Base-by-base conservation (phyloP, 2,329 filamentous ascomycete species). In the Xylariaceae sp. region DNA sequence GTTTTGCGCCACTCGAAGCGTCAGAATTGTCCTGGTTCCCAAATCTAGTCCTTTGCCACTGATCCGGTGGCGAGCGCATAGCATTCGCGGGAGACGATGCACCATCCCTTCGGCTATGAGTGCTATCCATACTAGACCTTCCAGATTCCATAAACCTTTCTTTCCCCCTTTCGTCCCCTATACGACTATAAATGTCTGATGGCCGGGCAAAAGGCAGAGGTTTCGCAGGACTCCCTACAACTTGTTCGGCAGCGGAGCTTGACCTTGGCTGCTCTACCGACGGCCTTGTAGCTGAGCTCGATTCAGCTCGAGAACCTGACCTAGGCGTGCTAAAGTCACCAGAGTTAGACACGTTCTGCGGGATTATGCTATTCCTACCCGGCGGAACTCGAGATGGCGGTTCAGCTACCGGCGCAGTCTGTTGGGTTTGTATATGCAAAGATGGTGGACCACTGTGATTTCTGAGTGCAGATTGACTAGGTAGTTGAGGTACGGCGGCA, bases 151-250 rank as follows among this genome's bases (percentile, higher is more conserved):
- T 72, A 1, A 83, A 84, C 53, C 79, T 78, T 40, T 80, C 75
- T 62, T 83, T 80, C 62, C 75, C 81, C 59, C 83, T 78, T 50
- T 79, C 80, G 61, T 90, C 87, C 50, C 84, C 84, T 70, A 88
- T 79, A 5, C 88, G 84, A 67, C 83, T 88, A 70, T 93, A 93
- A 42, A 93, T 88, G 63, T 96, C 90, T 12, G 88, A 83, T 1
- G 91, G 89, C 40, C 89, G 81, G 53, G 91, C 80, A 62, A 93
- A 87, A 0, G 86, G 81, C 19, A 84, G 73, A 1, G 83, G 70
- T 63, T 86, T 69, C 20, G 58, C 69, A 40, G 79, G 63, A 21
- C 73, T 73, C 48, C 69, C 63, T 26, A 73, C 64, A 18, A 74
- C 68, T 26, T 61, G 70, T n/a, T n/a, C n/a, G 44, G 70, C 68